A percentile compares a stretch with the other conserved stretches of the same genome.
Conservation (phyloP, 495 filamentous ascomycete genomes). For the Cryomyces antarcticus region DNA sequence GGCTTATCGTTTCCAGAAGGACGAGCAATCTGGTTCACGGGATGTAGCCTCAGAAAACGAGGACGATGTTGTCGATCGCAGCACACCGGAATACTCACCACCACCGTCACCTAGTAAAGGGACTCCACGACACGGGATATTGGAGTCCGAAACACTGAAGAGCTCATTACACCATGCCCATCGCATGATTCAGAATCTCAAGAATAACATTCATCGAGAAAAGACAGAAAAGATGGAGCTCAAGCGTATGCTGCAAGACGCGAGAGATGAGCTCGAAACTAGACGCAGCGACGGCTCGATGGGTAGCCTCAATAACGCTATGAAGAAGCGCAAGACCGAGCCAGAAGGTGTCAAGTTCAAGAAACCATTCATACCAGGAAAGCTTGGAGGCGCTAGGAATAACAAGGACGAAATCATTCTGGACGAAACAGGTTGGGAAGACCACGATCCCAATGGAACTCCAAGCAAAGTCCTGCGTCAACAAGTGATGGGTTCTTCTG, state of each 20-base stretch:
- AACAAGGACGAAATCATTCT: slow-evolving; percentile 55
- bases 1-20: slow-evolving; percentile 45
- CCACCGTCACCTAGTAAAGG: slow-evolving; percentile 78
- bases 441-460: slow-evolving; percentile 35
- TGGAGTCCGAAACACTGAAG: slow-evolving; percentile 87
- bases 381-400: slow-evolving; percentile 58
- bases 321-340: slow-evolving; percentile 52
- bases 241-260: slow-evolving; percentile 87
- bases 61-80: slow-evolving; percentile 41
- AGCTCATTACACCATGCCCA: slow-evolving; percentile 88
- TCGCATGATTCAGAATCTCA: slow-evolving; percentile 83
- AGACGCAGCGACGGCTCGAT: slow-evolving; percentile 37
- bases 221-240: slow-evolving; percentile 96
- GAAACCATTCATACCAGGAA: slow-evolving; percentile 50
- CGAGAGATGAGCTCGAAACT: slow-evolving; percentile 78
- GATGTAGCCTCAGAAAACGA: slow-evolving; percentile 41
- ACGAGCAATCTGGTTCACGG: slow-evolving; percentile 31
- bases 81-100: slow-evolving; percentile 75
- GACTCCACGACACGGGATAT: slow-evolving; percentile 67
- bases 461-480: slow-evolving; percentile 21
- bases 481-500: slow-evolving; percentile 3
- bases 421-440: slow-evolving; percentile 80
- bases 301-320: slow-evolving; percentile 25
- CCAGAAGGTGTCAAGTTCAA: slow-evolving; percentile 40
- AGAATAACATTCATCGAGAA: slow-evolving; percentile 85